These are phyloP conservation scores for Magnusiomyces fungicola DNA, from an alignment of 1,139 yeast genomes.

Conservation along the genomic window DNA sequence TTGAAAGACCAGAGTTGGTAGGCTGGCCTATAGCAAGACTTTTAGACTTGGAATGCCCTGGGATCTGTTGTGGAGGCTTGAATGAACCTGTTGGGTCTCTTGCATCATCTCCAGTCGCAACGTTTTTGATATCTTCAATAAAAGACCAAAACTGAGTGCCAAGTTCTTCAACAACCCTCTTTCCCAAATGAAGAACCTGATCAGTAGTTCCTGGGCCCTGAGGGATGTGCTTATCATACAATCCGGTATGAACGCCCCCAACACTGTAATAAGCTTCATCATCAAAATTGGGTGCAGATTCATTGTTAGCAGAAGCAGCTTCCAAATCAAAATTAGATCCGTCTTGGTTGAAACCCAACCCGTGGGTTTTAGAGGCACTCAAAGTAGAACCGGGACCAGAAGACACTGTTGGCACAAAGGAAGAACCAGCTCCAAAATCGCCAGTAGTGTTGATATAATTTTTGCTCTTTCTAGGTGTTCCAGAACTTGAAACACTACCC, in stretches of 20 bases:
- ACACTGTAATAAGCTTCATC: background rate
- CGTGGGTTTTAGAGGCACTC: background rate
- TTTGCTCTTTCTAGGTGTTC: too few species aligned
- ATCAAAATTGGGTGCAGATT: background rate
- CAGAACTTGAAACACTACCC: background rate
- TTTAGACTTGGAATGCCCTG: constrained; percentile 1
- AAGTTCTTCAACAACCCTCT: constrained; percentile 31
- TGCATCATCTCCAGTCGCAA: constrained; percentile 28
- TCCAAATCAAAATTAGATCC: background rate
- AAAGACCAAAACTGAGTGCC: constrained; percentile 33
- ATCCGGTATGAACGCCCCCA: constrained; percentile 3
- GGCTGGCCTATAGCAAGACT: background rate
- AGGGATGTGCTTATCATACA: background rate
- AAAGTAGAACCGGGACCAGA: background rate
- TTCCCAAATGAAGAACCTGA: constrained; percentile 30
- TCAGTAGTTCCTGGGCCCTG: constrained; percentile 3
- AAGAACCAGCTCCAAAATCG: background rate
- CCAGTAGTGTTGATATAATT: background rate
- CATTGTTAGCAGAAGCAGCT: background rate
- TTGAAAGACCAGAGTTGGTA: background rate
- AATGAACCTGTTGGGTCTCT: constrained; percentile 14
- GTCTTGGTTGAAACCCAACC: background rate
- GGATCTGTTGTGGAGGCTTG: background rate
- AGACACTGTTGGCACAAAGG: background rate
- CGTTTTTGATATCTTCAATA: constrained; percentile 31